Evolutionary conservation across 2,329 filamentous ascomycete species (phyloP), one percentile per base, ranked within the genome.

Genomic region (Fusarium newnesense): DNA sequence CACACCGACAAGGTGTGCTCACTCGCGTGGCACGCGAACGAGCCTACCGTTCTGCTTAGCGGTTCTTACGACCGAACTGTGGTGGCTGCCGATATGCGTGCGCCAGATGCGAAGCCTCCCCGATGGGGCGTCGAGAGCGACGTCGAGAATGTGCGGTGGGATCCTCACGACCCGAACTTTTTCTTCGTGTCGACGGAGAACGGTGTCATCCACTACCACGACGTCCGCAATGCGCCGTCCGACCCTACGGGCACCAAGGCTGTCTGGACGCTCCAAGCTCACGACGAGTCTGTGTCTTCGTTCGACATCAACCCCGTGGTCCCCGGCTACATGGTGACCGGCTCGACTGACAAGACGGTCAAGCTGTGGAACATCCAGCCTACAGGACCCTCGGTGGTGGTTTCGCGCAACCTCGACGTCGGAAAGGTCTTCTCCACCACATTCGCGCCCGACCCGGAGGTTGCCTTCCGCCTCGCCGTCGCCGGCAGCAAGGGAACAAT

Each of bases 1-100:
- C 96, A 99, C 85, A 97, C 94, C 40, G 96, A 98, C 87, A 99
- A 99, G 85, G 95, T 98, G 75, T 99, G 95, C 88, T 94, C 96
- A 28, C 85, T 99, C 64, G 93, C 96, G 74, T 99, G 97, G 96
- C 94, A 98, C 85, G 89, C 93, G 1, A 89, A 88, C 47, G 94
- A 98, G 82, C 91, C 95, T 6, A 98, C 96, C 0, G 91, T 97
- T 26, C 88, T 99, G 30, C 88, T 99, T 67, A 97, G 93, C 78
- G 96, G 96, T 69, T 97, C 94, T 80, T 99, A 98, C 84, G 96
- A 99, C 83, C 91, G 95, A 73, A 98, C 95, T 7, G 89, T 97
- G 15, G 94, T 97, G 13, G 95, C 94, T n/a, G 93, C 94, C 7
- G 96, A 99, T 81, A 98, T 99, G 96, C 91, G 96, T 74, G 94